Evolutionary conservation across 257 asterid species (phyloP).

Genomic region (Lavandula angustifolia): DNA sequence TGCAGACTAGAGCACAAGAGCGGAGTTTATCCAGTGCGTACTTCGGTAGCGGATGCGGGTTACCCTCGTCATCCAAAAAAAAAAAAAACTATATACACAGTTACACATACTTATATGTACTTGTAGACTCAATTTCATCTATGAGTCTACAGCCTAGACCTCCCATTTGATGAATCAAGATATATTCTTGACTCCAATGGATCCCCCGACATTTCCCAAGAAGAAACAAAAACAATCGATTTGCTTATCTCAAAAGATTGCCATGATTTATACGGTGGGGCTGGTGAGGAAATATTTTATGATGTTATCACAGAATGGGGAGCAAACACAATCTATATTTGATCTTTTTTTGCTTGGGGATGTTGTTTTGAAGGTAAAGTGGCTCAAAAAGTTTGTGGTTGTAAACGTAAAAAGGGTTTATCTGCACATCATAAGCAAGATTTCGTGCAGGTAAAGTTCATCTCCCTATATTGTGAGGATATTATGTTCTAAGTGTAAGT

Average conservation of each 20-base stretch:
- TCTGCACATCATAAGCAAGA: conserved; percentile 28
- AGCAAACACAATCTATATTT: conserved; percentile 31
- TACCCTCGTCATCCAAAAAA: too few relatives aligned
- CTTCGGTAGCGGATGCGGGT: too few relatives aligned
- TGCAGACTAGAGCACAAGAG: too few relatives aligned
- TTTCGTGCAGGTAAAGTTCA: conserved; percentile 1
- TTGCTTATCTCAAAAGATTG: conserved; percentile 23
- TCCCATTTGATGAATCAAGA: neutral
- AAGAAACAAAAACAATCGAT: conserved; percentile 9
- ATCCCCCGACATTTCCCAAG: conserved; percentile 4
- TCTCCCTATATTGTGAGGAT: neutral
- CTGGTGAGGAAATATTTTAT: conserved; percentile 8
- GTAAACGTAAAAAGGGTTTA: conserved; percentile 23
- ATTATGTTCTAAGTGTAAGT: neutral
- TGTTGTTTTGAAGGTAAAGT: conserved; percentile 7
- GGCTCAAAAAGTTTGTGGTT: conserved; percentile 15
- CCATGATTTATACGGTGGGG: conserved; percentile 31
- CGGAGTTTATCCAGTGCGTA: too few relatives aligned
- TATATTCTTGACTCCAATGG: neutral
- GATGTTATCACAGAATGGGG: conserved; percentile 22
- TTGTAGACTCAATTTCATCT: neutral
- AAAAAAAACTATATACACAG: neutral
- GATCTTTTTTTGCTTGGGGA: conserved; percentile 23
- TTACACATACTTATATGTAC: neutral
- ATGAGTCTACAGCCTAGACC: neutral